phyloP scores from a whole-genome alignment of 176 grass and related monocot species.

The Chloris gayana region DNA sequence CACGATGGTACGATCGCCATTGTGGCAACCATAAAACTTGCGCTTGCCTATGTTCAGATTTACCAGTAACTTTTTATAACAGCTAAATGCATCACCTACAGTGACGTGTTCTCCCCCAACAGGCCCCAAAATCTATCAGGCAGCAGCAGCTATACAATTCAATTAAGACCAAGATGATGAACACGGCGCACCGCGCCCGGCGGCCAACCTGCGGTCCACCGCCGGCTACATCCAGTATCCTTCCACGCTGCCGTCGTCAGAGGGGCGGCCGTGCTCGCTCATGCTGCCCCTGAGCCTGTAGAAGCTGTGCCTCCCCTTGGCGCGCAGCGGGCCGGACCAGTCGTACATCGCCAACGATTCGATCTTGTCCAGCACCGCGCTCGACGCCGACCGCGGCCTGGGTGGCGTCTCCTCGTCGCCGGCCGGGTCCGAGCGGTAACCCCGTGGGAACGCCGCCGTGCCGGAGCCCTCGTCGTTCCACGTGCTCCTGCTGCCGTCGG shows the following conservation, averaged over 20 bases:
- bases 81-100: constrained; percentile 19
- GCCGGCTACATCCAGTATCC: constrained; percentile 49
- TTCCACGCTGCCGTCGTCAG: constrained; percentile 51
- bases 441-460: constrained; percentile 46
- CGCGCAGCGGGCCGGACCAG: constrained; percentile 82
- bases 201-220: too few species aligned
- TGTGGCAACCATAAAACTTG: not conserved
- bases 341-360: constrained; percentile 70
- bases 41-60: not conserved
- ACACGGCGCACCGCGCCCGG: too few species aligned
- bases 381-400: constrained; percentile 73
- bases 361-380: constrained; percentile 53
- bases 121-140: constrained; percentile 44
- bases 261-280: constrained; percentile 82
- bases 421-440: constrained; percentile 62
- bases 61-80: not conserved
- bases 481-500: constrained; percentile 51
- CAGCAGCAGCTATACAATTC: constrained; percentile 45
- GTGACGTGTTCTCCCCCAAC: constrained; percentile 29
- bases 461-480: constrained; percentile 36
- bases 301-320: constrained; percentile 59
- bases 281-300: constrained; percentile 87
- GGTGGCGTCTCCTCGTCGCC: constrained; percentile 38
- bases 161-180: not conserved
- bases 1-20: not conserved